Evolutionary conservation across 176 grass and related monocot genomes (phyloP), one percentile per base, ranked within the genome.

Genomic region (Triticum dicoccoides): DNA sequence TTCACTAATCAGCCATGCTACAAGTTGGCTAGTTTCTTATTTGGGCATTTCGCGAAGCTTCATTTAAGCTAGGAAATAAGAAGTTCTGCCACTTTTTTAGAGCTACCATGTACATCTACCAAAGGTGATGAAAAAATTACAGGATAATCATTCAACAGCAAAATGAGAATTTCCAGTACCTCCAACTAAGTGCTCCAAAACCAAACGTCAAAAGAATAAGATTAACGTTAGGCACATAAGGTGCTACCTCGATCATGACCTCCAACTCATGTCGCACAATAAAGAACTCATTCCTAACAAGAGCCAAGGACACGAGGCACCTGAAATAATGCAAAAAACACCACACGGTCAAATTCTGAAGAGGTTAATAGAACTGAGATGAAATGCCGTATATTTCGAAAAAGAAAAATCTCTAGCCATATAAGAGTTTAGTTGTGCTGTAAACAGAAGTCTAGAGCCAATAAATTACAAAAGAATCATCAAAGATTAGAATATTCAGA

Each of bases 181-280:
- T 56, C 52, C 7, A 56, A 56, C 52, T 20, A 59, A 69, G 9
- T 51, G 39, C 1, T 82, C n/a, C 17, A 41, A 74, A 79, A 51
- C n/a, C 15, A 73, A 79, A 82, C 2, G 37, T 3, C 52, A 20
- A 56, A 7, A 56, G 5, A 56, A 56, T 20, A 20, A 56, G 52
- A 56, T 18, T 56, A 20, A 56, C 4, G 15, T 65, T 65, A 63
- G 79, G 70, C 38, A 15, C 12, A 20, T 29, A 82, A 47, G 21
- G 42, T 61, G 62, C n/a, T 90, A 97, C 95, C 95, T 97, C 87
- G 69, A 97, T 73, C 95, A 97, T 94, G 77, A 69, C 87, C 61
- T 80, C 83, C 63, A 97, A 91, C 79, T 95, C 92, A 79, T 79
- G 91, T 39, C 73, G 81, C 15, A 90, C 18, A 75, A 82, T 87